phyloP scores from a whole-genome alignment of 129 eudicot genomes.

The Artemisia argyi region DNA sequence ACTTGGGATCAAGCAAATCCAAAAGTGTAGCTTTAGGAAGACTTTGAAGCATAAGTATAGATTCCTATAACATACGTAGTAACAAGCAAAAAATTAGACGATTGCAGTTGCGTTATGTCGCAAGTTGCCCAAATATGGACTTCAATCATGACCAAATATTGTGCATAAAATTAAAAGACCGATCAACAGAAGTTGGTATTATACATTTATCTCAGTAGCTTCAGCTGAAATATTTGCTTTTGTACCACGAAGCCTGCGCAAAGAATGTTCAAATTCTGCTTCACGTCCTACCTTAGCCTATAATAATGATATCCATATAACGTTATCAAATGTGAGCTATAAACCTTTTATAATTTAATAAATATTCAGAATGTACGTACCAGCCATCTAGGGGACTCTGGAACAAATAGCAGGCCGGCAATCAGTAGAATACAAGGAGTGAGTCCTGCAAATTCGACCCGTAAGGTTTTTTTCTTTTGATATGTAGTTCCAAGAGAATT shows the following conservation, averaged over 20 bases:
- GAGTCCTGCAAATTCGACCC: constrained; percentile 44
- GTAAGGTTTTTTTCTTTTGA: neutral
- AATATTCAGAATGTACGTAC: constrained; percentile 31
- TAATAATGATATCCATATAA: neutral
- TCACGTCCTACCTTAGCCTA: constrained; percentile 72
- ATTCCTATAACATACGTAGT: constrained; percentile 50
- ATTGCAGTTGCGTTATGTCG: neutral
- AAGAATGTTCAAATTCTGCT: constrained; percentile 53
- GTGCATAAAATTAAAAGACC: neutral
- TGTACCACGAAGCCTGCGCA: constrained; percentile 68
- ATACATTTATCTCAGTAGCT: constrained; percentile 65
- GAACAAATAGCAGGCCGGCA: constrained; percentile 62
- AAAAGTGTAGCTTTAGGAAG: constrained; percentile 53
- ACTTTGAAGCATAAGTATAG: constrained; percentile 42
- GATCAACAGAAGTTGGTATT: neutral
- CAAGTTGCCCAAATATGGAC: neutral
- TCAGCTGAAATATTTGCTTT: constrained; percentile 65
- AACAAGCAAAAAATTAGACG: neutral
- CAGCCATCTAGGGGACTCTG: constrained; percentile 99
- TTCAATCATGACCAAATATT: neutral
- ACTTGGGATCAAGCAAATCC: constrained; percentile 58
- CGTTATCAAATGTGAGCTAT: neutral
- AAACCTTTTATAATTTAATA: neutral
- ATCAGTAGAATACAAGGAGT: constrained; percentile 58
- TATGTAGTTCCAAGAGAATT: neutral